These are phyloP conservation scores for Psilocybe subaeruginosa DNA, from an alignment of 768 basidiomycete species.

Conservation along the genomic window DNA sequence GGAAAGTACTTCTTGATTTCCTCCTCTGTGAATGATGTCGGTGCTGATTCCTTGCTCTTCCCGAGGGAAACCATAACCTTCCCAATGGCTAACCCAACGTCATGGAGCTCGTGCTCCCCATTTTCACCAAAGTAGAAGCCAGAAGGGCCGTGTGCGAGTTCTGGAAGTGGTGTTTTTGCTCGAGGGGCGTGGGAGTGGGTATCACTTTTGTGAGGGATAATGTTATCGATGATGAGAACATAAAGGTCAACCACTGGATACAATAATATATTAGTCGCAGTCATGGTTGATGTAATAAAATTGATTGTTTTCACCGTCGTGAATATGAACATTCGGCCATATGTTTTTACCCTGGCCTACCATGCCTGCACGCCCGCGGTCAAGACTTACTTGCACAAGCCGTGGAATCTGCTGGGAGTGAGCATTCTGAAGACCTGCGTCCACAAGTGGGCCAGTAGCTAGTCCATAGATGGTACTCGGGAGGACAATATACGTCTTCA, in stretches of 20 bases:
- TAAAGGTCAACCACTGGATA: slow-evolving; percentile 48
- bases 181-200: slow-evolving; percentile 20
- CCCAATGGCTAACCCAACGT: slow-evolving; percentile 39
- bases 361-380: slow-evolving; percentile 50
- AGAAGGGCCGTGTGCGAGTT: slow-evolving; percentile 42
- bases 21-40: slow-evolving; percentile 45
- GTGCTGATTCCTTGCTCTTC: slow-evolving; percentile 36
- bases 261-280: not conserved
- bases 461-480: slow-evolving; percentile 59
- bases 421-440: slow-evolving; percentile 49
- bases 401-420: slow-evolving; percentile 54
- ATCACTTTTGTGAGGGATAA: slow-evolving; percentile 16
- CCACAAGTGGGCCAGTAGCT: slow-evolving; percentile 48
- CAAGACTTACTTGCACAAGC: slow-evolving; percentile 42
- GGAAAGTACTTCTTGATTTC: slow-evolving; percentile 45
- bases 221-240: slow-evolving; percentile 42
- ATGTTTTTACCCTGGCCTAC: slow-evolving; percentile 61
- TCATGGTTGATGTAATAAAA: not conserved
- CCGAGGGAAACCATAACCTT: slow-evolving; percentile 35
- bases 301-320: slow-evolving; percentile 41
- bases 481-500: slow-evolving; percentile 53
- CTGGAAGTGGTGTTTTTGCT: slow-evolving; percentile 16
- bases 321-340: slow-evolving; percentile 60
- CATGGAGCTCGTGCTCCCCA: slow-evolving; percentile 44
- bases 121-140: slow-evolving; percentile 56